Percentiles rank a stretch among this genome's conserved stretches.
These are phyloP conservation scores for Diplodia scrobiculata DNA, from an alignment of 2,329 filamentous ascomycete species.

Conservation along the genomic window DNA sequence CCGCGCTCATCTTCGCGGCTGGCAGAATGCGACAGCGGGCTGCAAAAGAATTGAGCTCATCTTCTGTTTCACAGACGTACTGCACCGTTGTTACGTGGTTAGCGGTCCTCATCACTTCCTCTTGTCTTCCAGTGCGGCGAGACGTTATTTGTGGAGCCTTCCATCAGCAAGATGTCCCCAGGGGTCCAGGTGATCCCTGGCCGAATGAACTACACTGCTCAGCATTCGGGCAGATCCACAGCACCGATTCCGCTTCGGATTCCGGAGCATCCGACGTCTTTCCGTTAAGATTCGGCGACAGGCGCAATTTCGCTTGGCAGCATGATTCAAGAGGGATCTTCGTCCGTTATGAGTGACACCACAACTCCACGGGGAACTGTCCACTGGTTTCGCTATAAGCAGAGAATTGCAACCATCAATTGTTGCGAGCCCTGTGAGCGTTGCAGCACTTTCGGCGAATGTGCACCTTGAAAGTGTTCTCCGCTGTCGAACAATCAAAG, in stretches of 20 bases:
- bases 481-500: neutral
- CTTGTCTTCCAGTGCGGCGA: no score
- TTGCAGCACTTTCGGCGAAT: neutral
- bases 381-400: neutral
- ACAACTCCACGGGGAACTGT: neutral
- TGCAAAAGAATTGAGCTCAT: no score
- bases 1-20: no score
- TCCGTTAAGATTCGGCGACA: neutral
- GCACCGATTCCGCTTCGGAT: neutral
- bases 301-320: neutral
- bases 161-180: no score
- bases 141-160: no score
- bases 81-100: no score
- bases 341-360: neutral
- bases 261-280: constrained; percentile 1
- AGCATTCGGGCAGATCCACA: neutral
- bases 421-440: neutral
- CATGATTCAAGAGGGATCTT: neutral
- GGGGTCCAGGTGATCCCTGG: no score
- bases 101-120: no score
- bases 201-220: neutral
- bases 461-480: neutral
- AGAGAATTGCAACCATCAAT: neutral
- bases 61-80: no score
- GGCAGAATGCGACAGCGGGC: no score